Conservation (phyloP, 495 filamentous ascomycete genomes). For the Tuber brumale region DNA sequence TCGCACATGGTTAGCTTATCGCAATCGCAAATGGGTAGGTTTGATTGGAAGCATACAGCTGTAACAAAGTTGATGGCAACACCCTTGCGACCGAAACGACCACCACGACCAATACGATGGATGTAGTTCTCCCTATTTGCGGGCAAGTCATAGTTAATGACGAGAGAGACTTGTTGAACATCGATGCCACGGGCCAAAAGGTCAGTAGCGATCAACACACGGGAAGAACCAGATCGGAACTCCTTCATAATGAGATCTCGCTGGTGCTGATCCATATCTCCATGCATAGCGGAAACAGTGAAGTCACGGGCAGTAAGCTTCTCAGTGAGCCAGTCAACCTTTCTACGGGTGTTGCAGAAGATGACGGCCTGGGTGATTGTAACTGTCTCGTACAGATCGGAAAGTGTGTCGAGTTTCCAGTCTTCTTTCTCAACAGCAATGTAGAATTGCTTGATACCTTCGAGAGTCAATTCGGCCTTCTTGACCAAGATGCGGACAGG, state of each 20-base stretch:
- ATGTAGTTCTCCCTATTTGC: conserved; percentile 99
- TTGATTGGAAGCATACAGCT: conserved; percentile 45
- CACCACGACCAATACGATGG: conserved; percentile 96
- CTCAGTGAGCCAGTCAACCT: conserved; percentile 99
- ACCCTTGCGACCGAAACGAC: conserved; percentile 98
- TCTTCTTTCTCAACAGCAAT: conserved; percentile 99
- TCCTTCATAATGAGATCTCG: conserved; percentile 99
- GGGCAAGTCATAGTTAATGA: conserved; percentile 99
- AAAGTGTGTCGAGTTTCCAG: conserved; percentile 99
- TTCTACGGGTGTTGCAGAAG: conserved; percentile 99
- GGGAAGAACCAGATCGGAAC: conserved; percentile 93
- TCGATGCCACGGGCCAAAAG: conserved; percentile 97
- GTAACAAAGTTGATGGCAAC: conserved; percentile 99
- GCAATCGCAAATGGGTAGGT: neutral
- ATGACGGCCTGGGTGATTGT: conserved; percentile 99
- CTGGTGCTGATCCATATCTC: conserved; percentile 95
- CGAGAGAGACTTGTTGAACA: conserved; percentile 96
- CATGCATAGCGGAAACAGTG: conserved; percentile 98
- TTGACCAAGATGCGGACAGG: conserved; percentile 98
- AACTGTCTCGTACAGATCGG: conserved; percentile 96
- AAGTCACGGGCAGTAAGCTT: conserved; percentile 97
- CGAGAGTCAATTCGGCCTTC: conserved; percentile 96
- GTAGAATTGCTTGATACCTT: conserved; percentile 99
- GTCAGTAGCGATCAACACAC: conserved; percentile 96
- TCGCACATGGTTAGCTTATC: conserved; percentile 14